These are phyloP conservation scores for Pichia pseudocactophila DNA, from an alignment of 805 yeast species.

Conservation along the genomic window DNA sequence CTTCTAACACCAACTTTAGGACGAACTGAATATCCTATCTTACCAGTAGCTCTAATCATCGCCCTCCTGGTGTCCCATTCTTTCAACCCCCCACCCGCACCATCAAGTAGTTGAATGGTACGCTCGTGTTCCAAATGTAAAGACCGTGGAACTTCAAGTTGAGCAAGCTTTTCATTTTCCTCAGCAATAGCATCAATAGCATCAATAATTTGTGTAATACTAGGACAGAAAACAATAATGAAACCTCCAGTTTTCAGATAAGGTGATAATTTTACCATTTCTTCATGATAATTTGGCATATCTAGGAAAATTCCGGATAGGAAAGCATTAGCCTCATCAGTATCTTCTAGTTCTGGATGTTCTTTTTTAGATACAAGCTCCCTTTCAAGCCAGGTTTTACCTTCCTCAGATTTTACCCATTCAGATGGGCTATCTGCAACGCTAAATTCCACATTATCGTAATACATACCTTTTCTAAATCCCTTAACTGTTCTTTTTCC, in stretches of 20 bases:
- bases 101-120: conserved; percentile 36
- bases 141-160: conserved; percentile 3
- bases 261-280: conserved; percentile 27
- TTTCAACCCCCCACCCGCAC: conserved; percentile 43
- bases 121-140: conserved; percentile 18
- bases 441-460: conserved; percentile 38
- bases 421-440: conserved; percentile 31
- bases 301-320: conserved; percentile 39
- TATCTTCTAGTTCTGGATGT: conserved; percentile 13
- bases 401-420: conserved; percentile 29
- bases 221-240: conserved; percentile 38
- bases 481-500: conserved; percentile 33
- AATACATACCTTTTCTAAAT: conserved; percentile 36
- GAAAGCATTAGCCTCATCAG: conserved; percentile 21
- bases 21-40: conserved; percentile 36
- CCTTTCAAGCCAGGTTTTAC: conserved; percentile 19
- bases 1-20: conserved; percentile 41
- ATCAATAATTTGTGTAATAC: conserved; percentile 39
- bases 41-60: conserved; percentile 31
- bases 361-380: conserved; percentile 10
- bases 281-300: conserved; percentile 35
- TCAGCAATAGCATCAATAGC: conserved; percentile 26
- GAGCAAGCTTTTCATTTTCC: conserved; percentile 7
- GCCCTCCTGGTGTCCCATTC: conserved; percentile 43
- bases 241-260: conserved; percentile 35